phyloP scores from a whole-genome alignment of 139 green algal species.

The Chlamydomonas asymmetrica region DNA sequence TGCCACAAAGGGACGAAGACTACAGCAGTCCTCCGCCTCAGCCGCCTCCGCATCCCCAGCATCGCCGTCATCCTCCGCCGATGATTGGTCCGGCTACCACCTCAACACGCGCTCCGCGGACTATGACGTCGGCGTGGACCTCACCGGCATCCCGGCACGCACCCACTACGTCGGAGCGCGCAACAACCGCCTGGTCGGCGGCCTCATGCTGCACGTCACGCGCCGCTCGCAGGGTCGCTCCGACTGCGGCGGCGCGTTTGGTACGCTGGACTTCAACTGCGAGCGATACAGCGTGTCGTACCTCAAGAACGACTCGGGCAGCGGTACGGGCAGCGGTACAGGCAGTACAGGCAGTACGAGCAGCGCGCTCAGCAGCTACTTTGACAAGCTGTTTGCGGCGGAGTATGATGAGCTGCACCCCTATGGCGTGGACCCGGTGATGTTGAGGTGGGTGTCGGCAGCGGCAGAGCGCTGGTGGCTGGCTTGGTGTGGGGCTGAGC shows the following conservation, averaged over 20 bases:
- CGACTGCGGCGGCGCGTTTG: slow-evolving; percentile 13
- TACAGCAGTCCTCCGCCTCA: no score
- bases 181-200: slow-evolving; percentile 39
- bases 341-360: no score
- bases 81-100: no score
- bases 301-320: neutral
- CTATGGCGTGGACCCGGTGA: slow-evolving; percentile 45
- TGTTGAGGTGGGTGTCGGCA: slow-evolving; percentile 34
- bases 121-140: slow-evolving; percentile 3
- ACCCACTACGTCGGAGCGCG: slow-evolving; percentile 13
- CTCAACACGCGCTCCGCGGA: no score
- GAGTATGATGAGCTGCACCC: slow-evolving; percentile 15
- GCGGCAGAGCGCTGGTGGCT: no score
- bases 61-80: no score
- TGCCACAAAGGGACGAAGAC: no score
- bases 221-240: slow-evolving; percentile 2
- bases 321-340: no score
- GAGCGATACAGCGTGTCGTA: slow-evolving; percentile 25
- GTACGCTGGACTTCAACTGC: slow-evolving; percentile 29
- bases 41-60: no score
- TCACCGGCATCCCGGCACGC: neutral
- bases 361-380: neutral
- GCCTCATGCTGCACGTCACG: slow-evolving; percentile 47
- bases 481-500: no score
- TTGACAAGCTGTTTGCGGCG: slow-evolving; percentile 26